phyloP scores from a whole-genome alignment of 2,329 filamentous ascomycete species.

The Arachnomyces sp. region DNA sequence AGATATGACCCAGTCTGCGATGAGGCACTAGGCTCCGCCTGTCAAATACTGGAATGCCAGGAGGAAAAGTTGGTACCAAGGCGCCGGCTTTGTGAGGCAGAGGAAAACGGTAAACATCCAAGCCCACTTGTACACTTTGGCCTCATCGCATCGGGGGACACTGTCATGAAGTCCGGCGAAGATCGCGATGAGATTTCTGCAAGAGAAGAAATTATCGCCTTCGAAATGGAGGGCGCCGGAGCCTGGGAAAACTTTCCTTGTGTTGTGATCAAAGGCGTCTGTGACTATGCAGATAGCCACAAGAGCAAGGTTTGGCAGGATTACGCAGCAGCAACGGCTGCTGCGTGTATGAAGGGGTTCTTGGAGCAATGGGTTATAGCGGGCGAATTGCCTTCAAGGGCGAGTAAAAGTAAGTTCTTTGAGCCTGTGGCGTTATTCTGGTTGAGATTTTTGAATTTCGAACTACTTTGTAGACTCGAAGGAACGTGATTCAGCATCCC shows the following conservation, averaged over 20 bases:
- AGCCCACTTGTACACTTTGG: conserved; percentile 31
- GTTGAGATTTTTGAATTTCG: no score
- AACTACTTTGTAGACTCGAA: no score
- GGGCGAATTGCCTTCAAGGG: no score
- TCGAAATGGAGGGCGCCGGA: conserved; percentile 19
- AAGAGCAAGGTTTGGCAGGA: conserved; percentile 32
- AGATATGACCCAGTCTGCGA: no score
- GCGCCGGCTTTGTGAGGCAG: conserved; percentile 4
- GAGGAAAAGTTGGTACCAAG: conserved; percentile 9
- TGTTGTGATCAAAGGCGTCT: conserved; percentile 14
- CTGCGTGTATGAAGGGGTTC: conserved; percentile 12
- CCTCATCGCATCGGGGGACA: conserved; percentile 32
- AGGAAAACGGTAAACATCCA: no score
- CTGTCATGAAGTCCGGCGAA: conserved; percentile 33
- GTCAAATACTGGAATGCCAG: conserved; percentile 9
- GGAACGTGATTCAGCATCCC: no score
- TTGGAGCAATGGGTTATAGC: conserved; percentile 26
- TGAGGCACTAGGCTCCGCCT: no score
- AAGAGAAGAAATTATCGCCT: conserved; percentile 11
- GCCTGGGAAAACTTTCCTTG: conserved; percentile 12
- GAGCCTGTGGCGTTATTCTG: no score
- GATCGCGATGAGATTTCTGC: conserved; percentile 29
- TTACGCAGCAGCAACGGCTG: conserved; percentile 26
- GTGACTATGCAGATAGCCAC: conserved; percentile 21
- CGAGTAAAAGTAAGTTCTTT: no score